Percentiles rank a stretch among this genome's conserved stretches.
Evolutionary conservation across 352 stramenopile species (phyloP).

Genomic region (Peronospora farinosa): DNA sequence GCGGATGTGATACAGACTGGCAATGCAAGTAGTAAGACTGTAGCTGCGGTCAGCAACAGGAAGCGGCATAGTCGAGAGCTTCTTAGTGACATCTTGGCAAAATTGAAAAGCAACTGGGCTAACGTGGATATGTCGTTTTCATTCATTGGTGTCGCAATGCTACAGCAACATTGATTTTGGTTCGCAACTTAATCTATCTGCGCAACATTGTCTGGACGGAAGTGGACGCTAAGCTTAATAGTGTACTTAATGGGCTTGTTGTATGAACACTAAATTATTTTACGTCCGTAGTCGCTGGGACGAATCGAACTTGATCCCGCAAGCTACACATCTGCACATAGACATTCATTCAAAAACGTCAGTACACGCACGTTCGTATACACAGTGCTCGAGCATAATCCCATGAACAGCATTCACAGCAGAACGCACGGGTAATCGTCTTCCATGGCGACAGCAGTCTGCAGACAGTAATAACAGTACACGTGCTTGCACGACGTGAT

Average conservation of each 20-base stretch:
- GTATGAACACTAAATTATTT: neutral
- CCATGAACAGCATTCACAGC: neutral
- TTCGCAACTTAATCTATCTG: too few relatives aligned
- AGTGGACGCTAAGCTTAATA: too few relatives aligned
- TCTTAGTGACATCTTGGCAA: conserved; percentile 10
- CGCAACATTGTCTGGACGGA: too few relatives aligned
- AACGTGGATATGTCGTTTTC: too few relatives aligned
- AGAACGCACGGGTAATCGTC: conserved; percentile 62
- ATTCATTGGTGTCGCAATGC: neutral
- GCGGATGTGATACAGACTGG: neutral
- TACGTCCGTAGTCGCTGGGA: conserved; percentile 42
- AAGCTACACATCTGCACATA: conserved; percentile 46
- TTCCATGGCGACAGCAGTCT: conserved; percentile 63
- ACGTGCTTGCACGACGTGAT: conserved; percentile 82
- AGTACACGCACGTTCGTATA: neutral
- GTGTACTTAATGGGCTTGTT: too few relatives aligned
- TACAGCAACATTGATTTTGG: neutral
- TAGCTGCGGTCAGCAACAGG: conserved; percentile 16
- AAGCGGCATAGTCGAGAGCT: conserved; percentile 21
- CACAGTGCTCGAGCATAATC: neutral
- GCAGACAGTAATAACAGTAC: conserved; percentile 84
- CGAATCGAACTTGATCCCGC: conserved; percentile 57
- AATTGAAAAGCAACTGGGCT: conserved; percentile 11
- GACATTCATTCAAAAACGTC: conserved; percentile 2
- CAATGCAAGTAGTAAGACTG: conserved; percentile 7